Evolutionary conservation across 495 filamentous ascomycete species (phyloP).

Genomic region (Tuber brumale): DNA sequence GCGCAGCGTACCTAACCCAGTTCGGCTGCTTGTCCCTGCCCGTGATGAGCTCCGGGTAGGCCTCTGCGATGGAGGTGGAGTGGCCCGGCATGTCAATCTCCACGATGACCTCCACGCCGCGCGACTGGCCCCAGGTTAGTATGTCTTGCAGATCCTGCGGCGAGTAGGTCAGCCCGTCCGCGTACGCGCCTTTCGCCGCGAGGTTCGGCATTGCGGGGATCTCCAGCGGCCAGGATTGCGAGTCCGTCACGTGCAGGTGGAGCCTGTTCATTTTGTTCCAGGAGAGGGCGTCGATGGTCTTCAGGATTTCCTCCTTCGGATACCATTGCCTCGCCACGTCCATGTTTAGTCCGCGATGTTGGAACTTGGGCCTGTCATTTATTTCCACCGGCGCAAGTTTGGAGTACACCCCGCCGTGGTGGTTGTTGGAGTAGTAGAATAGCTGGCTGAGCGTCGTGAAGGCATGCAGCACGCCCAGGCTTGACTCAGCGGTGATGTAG

Average conservation of each 20-base stretch:
- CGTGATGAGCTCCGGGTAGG: conserved; percentile 66
- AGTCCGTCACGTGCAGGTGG: conserved; percentile 73
- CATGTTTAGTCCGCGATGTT: conserved; percentile 67
- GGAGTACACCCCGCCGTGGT: conserved; percentile 54
- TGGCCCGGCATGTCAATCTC: conserved; percentile 83
- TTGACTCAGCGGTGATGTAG: conserved; percentile 56
- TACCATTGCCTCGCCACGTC: conserved; percentile 65
- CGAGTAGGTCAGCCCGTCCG: conserved; percentile 55
- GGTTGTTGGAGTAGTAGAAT: conserved; percentile 58
- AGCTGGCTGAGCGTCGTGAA: conserved; percentile 68
- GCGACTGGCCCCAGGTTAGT: conserved; percentile 58
- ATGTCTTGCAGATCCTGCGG: conserved; percentile 56
- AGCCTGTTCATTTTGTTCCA: conserved; percentile 75
- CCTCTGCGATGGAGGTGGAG: conserved; percentile 56
- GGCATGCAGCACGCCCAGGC: conserved; percentile 59
- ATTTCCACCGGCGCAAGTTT: conserved; percentile 60
- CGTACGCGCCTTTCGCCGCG: conserved; percentile 62
- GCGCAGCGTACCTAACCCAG: conserved; percentile 60
- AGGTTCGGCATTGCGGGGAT: conserved; percentile 66
- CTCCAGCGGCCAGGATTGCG: conserved; percentile 76
- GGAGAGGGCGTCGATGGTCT: conserved; percentile 63
- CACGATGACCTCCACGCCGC: conserved; percentile 65
- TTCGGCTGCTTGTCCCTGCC: conserved; percentile 61
- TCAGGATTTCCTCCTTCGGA: conserved; percentile 55
- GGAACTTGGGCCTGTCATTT: conserved; percentile 59